phyloP scores from a whole-genome alignment of 2,329 filamentous ascomycete genomes.

The Botrytis deweyae region DNA sequence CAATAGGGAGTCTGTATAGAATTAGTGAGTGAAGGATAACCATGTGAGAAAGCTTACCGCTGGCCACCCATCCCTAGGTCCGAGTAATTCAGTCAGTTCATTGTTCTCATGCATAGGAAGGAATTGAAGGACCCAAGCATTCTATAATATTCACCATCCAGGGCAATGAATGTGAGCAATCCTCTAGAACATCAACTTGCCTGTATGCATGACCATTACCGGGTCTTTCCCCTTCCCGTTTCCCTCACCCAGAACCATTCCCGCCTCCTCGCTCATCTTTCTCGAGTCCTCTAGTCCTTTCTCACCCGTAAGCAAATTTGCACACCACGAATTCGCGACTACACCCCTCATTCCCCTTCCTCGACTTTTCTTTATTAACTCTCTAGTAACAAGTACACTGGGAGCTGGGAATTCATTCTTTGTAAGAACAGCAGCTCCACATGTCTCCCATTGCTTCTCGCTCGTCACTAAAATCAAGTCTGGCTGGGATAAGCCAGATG shows the following conservation, averaged over 20 bases:
- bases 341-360: neutral
- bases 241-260: neutral
- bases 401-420: slow-evolving; percentile 98
- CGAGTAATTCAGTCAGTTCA: neutral
- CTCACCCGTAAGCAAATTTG: neutral
- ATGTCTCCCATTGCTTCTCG: neutral
- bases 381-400: slow-evolving; percentile 80
- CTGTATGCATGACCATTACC: slow-evolving; percentile 9
- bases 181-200: neutral
- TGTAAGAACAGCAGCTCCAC: slow-evolving; percentile 80
- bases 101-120: neutral
- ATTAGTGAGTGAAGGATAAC: neutral
- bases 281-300: slow-evolving; percentile 1
- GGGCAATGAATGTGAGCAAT: neutral
- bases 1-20: neutral
- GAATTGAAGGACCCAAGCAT: neutral
- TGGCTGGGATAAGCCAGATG: neutral
- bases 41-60: neutral
- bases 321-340: slow-evolving; percentile 4
- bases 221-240: neutral
- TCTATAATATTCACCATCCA: neutral
- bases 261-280: neutral
- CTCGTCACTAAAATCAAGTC: slow-evolving; percentile 3
- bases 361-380: slow-evolving; percentile 57
- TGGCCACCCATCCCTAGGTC: neutral